Evolutionary conservation across 129 eudicot genomes (phyloP).

Genomic region (Mikania micrantha): DNA sequence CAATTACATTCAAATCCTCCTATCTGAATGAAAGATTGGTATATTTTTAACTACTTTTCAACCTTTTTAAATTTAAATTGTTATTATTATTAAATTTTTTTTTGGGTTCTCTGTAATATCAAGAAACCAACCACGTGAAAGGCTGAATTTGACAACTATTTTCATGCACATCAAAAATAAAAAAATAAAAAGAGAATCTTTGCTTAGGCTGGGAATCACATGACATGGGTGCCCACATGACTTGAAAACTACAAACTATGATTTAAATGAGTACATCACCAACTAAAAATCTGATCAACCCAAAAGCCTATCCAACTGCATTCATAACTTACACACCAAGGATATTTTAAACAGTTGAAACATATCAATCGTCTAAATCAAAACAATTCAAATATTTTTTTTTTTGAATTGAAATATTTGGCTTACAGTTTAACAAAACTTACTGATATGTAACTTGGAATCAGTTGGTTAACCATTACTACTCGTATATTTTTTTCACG

Average conservation of each 20-base stretch:
- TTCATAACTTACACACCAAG: not conserved
- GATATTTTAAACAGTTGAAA: too few species aligned
- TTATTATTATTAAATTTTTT: not conserved
- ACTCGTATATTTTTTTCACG: too few species aligned
- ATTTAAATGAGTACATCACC: conserved; percentile 18
- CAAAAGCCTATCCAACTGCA: conserved; percentile 4
- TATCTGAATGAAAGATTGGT: not conserved
- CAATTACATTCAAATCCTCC: not conserved
- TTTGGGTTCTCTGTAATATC: conserved; percentile 22
- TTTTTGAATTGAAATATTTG: too few species aligned
- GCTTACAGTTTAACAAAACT: too few species aligned
- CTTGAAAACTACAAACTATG: conserved; percentile 25
- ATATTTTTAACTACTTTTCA: not conserved
- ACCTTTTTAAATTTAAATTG: not conserved
- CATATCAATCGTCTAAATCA: too few species aligned
- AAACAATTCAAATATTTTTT: too few species aligned
- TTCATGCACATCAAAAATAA: conserved; percentile 13
- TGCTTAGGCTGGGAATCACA: conserved; percentile 31
- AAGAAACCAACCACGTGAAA: conserved; percentile 34
- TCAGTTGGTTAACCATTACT: too few species aligned
- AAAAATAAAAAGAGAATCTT: conserved; percentile 13
- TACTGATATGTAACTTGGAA: too few species aligned
- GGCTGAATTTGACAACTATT: conserved; percentile 31
- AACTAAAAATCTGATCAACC: conserved; percentile 23
- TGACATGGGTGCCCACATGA: conserved; percentile 28